Conservation (phyloP, 2,329 filamentous ascomycete genomes). For the Elsinoe batatas region DNA sequence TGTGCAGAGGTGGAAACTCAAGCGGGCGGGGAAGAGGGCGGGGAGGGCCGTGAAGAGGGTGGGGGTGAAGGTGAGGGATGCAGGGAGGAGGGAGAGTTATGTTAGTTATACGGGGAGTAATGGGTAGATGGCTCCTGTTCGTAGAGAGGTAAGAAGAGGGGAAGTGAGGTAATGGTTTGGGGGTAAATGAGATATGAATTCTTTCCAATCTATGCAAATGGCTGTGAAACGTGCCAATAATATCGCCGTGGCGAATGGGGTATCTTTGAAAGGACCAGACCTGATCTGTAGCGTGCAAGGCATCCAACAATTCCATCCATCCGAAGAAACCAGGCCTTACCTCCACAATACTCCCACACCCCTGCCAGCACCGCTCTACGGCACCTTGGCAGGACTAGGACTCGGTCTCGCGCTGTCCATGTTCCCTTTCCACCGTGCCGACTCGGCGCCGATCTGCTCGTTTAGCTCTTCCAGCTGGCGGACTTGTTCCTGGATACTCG, state of each 20-base stretch:
- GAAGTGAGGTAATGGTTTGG: too few relatives aligned
- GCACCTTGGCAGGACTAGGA: not conserved
- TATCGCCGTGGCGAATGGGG: constrained; percentile 3
- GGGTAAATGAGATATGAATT: constrained; percentile 7
- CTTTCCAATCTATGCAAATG: not conserved
- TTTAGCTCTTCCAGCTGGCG: constrained; percentile 18
- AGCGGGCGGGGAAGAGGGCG: not conserved
- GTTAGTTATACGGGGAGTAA: constrained; percentile 2
- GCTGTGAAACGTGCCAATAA: not conserved
- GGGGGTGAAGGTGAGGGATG: not conserved
- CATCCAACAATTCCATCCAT: not conserved
- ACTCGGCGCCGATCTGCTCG: constrained; percentile 17
- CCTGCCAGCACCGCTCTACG: not conserved
- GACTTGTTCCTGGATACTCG: constrained; percentile 16
- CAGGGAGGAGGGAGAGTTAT: constrained; percentile 6
- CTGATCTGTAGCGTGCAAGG: not conserved
- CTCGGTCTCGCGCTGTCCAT: constrained; percentile 9
- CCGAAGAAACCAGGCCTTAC: not conserved
- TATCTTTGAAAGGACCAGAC: not conserved
- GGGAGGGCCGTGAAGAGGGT: not conserved
- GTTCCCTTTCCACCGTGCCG: constrained; percentile 15
- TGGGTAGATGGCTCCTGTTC: not conserved
- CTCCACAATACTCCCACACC: not conserved
- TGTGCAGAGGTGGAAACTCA: not conserved
- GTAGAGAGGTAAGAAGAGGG: too few relatives aligned